These are phyloP conservation scores for Stygiomarasmius scandens DNA, from an alignment of 1,284 basidiomycete genomes.

Conservation along the genomic window DNA sequence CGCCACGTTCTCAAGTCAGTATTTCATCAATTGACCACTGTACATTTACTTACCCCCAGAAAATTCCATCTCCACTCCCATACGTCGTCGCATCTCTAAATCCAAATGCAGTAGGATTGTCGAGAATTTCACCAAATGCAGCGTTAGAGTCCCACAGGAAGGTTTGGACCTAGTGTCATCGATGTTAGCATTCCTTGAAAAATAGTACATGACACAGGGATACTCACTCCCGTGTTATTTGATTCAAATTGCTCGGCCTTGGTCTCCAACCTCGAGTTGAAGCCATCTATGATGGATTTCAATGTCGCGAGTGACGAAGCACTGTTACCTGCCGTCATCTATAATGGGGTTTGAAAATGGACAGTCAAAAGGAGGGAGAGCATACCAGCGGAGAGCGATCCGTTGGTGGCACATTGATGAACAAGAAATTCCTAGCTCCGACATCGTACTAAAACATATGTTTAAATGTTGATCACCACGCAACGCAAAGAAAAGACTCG, in stretches of 20 bases:
- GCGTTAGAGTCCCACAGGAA: constrained; percentile 56
- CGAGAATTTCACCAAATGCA: constrained; percentile 51
- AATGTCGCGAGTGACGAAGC: constrained; percentile 30
- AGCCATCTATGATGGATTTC: constrained; percentile 50
- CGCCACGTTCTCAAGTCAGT: too few species aligned
- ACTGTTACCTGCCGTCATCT: too few species aligned
- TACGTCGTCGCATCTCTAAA: constrained; percentile 55
- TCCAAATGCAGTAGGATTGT: constrained; percentile 51
- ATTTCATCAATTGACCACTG: too few species aligned
- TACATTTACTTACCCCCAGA: constrained; percentile 45
- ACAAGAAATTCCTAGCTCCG: constrained; percentile 64
- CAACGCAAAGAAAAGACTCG: constrained; percentile 30
- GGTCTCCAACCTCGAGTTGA: constrained; percentile 50
- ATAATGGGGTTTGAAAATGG: background rate
- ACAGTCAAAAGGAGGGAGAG: background rate
- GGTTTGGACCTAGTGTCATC: constrained; percentile 43
- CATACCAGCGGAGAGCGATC: constrained; percentile 55
- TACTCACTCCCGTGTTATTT: constrained; percentile 47
- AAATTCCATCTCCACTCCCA: constrained; percentile 45
- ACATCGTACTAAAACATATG: constrained; percentile 20
- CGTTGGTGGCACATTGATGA: constrained; percentile 59
- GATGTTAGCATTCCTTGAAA: background rate
- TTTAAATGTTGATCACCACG: background rate
- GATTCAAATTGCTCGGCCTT: constrained; percentile 42
- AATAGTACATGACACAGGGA: background rate